Evolutionary conservation across 2,329 filamentous ascomycete genomes (phyloP), one percentile per base, ranked within the genome.

Genomic region (Penicillium sp.): DNA sequence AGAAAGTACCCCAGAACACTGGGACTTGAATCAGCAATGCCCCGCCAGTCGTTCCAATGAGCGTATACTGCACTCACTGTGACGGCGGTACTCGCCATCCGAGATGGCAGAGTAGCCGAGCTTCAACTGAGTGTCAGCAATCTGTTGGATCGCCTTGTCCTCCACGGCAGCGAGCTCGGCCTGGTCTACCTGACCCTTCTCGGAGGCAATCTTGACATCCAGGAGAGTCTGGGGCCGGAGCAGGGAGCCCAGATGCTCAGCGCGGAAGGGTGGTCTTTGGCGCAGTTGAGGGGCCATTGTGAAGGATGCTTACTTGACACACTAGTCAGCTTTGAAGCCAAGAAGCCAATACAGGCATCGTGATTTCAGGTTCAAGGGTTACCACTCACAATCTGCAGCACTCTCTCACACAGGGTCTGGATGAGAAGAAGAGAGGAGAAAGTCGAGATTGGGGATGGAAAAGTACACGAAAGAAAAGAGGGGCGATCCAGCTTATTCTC

Each of bases 231-330:
- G 64, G 1, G 84, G 83, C 20, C 84, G 80, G 42, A 87, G 76
- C 20, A 87, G 72, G 10, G 83, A 86, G 34, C 84, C 84, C 46
- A 86, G 75, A 51, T 87, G 84, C 66, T 87, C 84, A 44, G 83
- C 82, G 58, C 84, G 77, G 66, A 85, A 87, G 34, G 80, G 83
- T 28, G 79, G 77, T 45, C 68, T 63, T 47, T 67, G 66, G 46
- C 60, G 68, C 33, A 63, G 54, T 46, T 56, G 53, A 45, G 53
- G 48, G 28, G 56, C 54, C 62, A 64, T 64, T 19, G 30, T 56
- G 46, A 49, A 39, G 14, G n/a, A n/a, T n/a, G n/a, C n/a, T n/a
- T n/a, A n/a, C n/a, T n/a, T n/a, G n/a, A n/a, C n/a, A n/a, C n/a
- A n/a, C n/a, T n/a, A n/a, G n/a, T n/a, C n/a, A n/a, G n/a, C n/a